phyloP scores from a whole-genome alignment of 2,329 filamentous ascomycete genomes.

The Aspergillus glaucus region DNA sequence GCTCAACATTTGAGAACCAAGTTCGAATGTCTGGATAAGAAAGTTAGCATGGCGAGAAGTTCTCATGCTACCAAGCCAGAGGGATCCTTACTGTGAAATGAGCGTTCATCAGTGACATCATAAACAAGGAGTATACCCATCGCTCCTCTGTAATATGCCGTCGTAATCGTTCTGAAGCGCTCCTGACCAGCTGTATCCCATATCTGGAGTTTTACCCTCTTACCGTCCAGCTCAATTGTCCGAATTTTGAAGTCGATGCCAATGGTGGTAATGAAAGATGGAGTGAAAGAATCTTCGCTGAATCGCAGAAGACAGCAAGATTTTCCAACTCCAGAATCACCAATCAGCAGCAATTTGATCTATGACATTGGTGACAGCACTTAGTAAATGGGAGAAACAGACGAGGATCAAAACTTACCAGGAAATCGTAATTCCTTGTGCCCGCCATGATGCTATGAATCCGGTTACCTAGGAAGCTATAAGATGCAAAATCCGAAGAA shows the following conservation, averaged over 20 bases:
- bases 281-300: conserved; percentile 95
- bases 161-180: conserved; percentile 97
- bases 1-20: conserved; percentile 98
- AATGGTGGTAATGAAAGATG: conserved; percentile 97
- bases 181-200: conserved; percentile 99
- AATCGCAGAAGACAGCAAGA: conserved; percentile 95
- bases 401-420: conserved; percentile 56
- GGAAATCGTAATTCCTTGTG: conserved; percentile 98
- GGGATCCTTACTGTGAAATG: conserved; percentile 76
- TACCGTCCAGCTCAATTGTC: conserved; percentile 97
- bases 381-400: conserved; percentile 11
- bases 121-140: conserved; percentile 98
- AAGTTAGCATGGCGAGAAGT: conserved; percentile 3
- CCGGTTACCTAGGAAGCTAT: conserved; percentile 3
- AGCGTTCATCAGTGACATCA: conserved; percentile 94
- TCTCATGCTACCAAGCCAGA: background rate
- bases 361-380: conserved; percentile 33
- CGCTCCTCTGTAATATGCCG: conserved; percentile 94
- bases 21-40: conserved; percentile 77
- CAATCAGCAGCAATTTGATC: conserved; percentile 96
- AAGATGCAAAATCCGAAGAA: background rate
- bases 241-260: conserved; percentile 99
- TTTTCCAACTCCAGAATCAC: conserved; percentile 93
- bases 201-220: conserved; percentile 98
- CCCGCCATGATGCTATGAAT: conserved; percentile 64